These are phyloP conservation scores for Syzygium jambos DNA, from an alignment of 345 rosid species.

Conservation along the genomic window DNA sequence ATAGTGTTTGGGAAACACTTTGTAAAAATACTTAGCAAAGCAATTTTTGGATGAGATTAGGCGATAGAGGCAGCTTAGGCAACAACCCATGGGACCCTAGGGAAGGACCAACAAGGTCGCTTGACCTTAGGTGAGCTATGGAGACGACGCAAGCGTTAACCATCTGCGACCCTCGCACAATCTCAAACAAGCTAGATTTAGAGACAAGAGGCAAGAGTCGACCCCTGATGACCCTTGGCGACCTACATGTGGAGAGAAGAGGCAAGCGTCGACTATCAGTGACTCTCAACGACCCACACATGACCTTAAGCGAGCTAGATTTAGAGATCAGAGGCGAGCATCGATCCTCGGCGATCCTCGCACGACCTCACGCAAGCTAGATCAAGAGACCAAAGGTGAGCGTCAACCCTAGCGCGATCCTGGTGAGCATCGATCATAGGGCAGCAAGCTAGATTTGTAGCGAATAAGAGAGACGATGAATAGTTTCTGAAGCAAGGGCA, in stretches of 20 bases:
- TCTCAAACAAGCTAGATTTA: fast-evolving
- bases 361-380: not conserved
- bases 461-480: not conserved
- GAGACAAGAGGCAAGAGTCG: not conserved
- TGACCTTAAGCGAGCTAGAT: not conserved
- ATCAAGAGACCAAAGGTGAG: not conserved
- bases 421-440: fast-evolving
- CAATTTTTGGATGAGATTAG: not conserved
- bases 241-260: not conserved
- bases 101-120: not conserved
- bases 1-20: not conserved
- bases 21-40: not conserved
- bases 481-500: fast-evolving
- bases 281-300: not conserved
- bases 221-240: not conserved
- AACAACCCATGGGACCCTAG: not conserved
- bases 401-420: not conserved
- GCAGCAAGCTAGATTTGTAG: fast-evolving
- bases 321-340: not conserved
- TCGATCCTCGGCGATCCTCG: fast-evolving
- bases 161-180: fast-evolving
- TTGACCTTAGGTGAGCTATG: fast-evolving
- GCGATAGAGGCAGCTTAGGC: not conserved
- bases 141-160: not conserved
- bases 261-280: fast-evolving